Conservation (phyloP, 345 rosid species). For the Hypericum perforatum region DNA sequence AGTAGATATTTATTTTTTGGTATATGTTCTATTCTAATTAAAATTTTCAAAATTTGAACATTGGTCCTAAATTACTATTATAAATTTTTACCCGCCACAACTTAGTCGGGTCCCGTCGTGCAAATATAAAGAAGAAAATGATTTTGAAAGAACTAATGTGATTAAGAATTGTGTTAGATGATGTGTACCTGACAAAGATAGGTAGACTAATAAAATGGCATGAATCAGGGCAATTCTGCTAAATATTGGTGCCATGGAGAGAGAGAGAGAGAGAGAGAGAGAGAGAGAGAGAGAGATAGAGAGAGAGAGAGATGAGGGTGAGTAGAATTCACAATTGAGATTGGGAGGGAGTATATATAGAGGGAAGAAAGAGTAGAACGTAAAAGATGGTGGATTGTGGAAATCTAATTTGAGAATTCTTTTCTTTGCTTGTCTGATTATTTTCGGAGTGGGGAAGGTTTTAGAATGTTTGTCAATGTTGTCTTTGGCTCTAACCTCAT, state of each 20-base stretch:
- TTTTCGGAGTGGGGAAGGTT: background rate
- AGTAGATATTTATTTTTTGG: too few species aligned
- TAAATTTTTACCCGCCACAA: too few species aligned
- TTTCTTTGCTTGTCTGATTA: conserved; percentile 43
- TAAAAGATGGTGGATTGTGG: background rate
- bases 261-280: background rate
- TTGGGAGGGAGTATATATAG: conserved; percentile 10
- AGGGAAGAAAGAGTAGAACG: conserved; percentile 1
- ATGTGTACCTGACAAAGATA: conserved; percentile 36
- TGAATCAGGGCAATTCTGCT: conserved; percentile 20
- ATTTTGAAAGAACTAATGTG: too few species aligned
- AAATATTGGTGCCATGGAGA: conserved; percentile 22
- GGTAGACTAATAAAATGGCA: conserved; percentile 29
- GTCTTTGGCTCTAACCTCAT: conserved; percentile 24
- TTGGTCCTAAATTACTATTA: too few species aligned
- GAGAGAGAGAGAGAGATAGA: conserved; percentile 11
- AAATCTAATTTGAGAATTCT: conserved; percentile 23
- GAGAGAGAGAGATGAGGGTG: background rate
- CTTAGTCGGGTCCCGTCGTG: too few species aligned
- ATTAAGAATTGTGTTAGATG: too few species aligned
- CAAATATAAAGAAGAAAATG: too few species aligned
- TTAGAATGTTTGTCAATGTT: conserved; percentile 23
- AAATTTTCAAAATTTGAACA: too few species aligned
- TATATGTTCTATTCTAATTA: too few species aligned
- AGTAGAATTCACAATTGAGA: conserved; percentile 17